Base-by-base conservation (phyloP, 2,329 filamentous ascomycete genomes). In the Aspergillus melleus region DNA sequence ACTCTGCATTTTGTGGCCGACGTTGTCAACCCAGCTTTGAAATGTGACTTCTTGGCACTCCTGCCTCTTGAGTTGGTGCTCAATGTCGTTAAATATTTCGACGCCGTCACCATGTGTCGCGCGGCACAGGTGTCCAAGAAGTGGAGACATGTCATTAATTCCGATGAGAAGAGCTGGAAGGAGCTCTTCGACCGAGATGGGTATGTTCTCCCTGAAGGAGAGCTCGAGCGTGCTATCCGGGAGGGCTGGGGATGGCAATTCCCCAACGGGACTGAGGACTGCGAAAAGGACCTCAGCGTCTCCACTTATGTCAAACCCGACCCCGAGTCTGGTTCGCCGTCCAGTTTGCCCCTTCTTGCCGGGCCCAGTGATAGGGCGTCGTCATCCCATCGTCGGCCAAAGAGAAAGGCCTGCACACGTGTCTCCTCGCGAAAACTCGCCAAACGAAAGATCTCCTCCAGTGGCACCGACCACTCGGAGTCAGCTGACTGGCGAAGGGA, bases 171-270 rank as follows among this genome's bases (percentile, higher is more conserved):
- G 52, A 92, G 93, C 14, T 99, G 95, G 95, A 98, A 96, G 77
- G 90, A 93, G 64, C 81, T 97, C 1, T 88, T 99, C 47, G 92
- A 96, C 62, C 83, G 82, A 1, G 92, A 97, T 72, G 92, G 92
- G 0, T 97, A 91, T 74, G 80, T 80, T 29, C 80, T 99, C 2
- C 88, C 92, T 0, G 82, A 88, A 0, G 91, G 91, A 19, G 95
- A 99, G 75, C 82, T 99, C 24, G 88, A 91, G 64, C 88, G 89
- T 67, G 93, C 95, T 30, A 92, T 98, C 57, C 81, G 83, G 47
- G 91, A 98, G 79, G 95, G 95, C 14, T 99, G 95, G 95, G 95
- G 93, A 14, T 99, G 95, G 92, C 95, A 99, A 73, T 91, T 94
- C 71, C 91, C 93, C 0, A 85, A 87, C 57, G 90, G 90, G 0